phyloP scores from a whole-genome alignment of 2,329 filamentous ascomycete species.

The Ophiostoma piceae region DNA sequence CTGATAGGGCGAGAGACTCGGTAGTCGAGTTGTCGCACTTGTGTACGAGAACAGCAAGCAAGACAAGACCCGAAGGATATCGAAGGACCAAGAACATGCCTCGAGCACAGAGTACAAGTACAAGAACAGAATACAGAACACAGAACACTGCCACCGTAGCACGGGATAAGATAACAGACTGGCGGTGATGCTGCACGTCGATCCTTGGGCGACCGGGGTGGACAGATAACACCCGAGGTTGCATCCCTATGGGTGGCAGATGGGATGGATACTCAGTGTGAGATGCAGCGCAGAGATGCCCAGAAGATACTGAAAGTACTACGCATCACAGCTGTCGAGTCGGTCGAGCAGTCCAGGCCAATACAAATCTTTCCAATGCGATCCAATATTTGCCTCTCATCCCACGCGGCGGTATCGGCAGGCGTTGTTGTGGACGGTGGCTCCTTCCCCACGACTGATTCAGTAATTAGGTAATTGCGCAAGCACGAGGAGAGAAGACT shows the following conservation, averaged over 20 bases:
- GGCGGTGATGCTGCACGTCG: conserved; percentile 9
- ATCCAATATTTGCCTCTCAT: background rate
- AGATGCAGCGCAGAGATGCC: background rate
- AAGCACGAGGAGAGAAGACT: background rate
- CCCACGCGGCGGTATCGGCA: conserved; percentile 6
- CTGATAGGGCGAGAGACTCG: background rate
- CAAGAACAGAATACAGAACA: too few relatives aligned
- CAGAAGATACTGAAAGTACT: background rate
- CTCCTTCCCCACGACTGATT: conserved; percentile 3
- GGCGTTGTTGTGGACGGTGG: background rate
- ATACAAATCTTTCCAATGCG: background rate
- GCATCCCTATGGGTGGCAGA: background rate
- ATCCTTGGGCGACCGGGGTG: background rate
- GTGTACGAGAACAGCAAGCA: background rate
- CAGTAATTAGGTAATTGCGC: background rate
- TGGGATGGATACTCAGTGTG: background rate
- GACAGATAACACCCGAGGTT: background rate
- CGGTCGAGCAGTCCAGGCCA: background rate
- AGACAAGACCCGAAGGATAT: background rate
- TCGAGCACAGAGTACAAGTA: background rate
- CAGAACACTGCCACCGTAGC: background rate
- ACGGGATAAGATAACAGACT: background rate
- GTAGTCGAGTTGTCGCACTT: background rate
- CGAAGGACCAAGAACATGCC: background rate
- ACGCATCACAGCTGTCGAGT: background rate